Conservation (phyloP, 305 asterid species). For the Solanum hybrid region DNA sequence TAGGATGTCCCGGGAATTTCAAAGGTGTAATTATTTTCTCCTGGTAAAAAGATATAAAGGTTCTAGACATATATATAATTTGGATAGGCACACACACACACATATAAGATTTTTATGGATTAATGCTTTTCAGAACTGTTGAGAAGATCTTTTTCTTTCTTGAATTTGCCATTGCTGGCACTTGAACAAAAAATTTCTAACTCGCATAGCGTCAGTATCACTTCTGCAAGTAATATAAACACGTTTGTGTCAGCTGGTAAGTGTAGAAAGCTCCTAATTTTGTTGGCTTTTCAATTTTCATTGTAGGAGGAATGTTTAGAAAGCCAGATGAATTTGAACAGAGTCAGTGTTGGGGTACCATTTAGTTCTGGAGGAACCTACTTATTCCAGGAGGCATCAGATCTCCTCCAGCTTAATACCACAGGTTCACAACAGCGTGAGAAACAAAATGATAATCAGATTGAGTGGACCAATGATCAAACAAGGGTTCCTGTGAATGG, state of each 20-base stretch:
- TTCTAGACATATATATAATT: background rate
- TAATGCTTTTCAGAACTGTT: background rate
- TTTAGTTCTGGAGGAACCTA: background rate
- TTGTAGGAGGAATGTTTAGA: slow-evolving; percentile 5
- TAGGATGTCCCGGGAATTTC: slow-evolving; percentile 1
- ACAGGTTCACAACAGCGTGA: background rate
- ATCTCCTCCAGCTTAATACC: background rate
- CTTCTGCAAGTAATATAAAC: background rate
- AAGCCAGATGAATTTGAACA: slow-evolving; percentile 3
- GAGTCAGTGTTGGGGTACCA: background rate
- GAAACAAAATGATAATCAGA: background rate
- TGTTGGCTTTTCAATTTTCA: background rate
- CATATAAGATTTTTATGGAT: background rate
- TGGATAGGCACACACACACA: background rate
- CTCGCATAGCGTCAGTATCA: background rate
- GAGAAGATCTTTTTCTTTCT: background rate
- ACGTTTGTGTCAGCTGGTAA: background rate
- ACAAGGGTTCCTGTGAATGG: background rate
- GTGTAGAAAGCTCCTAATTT: background rate
- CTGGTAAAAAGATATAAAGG: background rate
- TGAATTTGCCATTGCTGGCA: background rate
- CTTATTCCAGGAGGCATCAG: background rate
- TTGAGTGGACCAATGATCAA: background rate
- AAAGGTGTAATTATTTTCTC: background rate
- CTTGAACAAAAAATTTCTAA: background rate